phyloP scores from a whole-genome alignment of 2,329 filamentous ascomycete genomes.

The Cadophora gregata region DNA sequence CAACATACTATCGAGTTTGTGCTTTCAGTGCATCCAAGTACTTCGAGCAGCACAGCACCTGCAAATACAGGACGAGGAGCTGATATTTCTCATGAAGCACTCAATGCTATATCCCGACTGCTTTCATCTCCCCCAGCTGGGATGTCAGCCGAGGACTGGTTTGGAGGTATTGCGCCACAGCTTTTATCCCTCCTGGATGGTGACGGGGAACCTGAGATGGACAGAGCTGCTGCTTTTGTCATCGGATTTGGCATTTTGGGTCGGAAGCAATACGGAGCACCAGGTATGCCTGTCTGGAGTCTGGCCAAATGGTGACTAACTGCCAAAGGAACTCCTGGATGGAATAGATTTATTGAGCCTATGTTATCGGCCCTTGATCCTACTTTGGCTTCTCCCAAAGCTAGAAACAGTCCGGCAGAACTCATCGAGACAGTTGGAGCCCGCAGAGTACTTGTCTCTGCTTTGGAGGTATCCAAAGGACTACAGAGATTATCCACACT shows the following conservation, averaged over 20 bases:
- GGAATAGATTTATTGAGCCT: slow-evolving; percentile 66
- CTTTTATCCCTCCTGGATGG: slow-evolving; percentile 68
- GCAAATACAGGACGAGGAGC: slow-evolving; percentile 54
- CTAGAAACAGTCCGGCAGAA: slow-evolving; percentile 6
- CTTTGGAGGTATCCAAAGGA: slow-evolving; percentile 55
- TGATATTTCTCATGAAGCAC: slow-evolving; percentile 70
- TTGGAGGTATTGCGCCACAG: slow-evolving; percentile 64
- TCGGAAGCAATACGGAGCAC: slow-evolving; percentile 66
- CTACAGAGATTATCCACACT: slow-evolving; percentile 62
- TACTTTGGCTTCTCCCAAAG: slow-evolving; percentile 13
- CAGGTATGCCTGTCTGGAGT: slow-evolving; percentile 50
- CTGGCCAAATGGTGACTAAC: slow-evolving; percentile 25
- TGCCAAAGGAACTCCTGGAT: slow-evolving; percentile 59
- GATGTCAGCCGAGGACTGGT: slow-evolving; percentile 63
- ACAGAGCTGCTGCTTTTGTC: slow-evolving; percentile 64
- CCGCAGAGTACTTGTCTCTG: slow-evolving; percentile 46
- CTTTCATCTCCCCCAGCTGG: slow-evolving; percentile 63
- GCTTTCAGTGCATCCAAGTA: slow-evolving; percentile 67
- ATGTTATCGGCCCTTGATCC: slow-evolving; percentile 60
- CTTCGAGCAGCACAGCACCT: slow-evolving; percentile 29
- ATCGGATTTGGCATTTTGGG: slow-evolving; percentile 72
- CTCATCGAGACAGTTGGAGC: slow-evolving; percentile 31
- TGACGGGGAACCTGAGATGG: slow-evolving; percentile 60
- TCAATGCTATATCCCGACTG: slow-evolving; percentile 66
- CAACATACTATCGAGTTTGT: slow-evolving; percentile 73